Base-by-base conservation (phyloP, 2,329 filamentous ascomycete species). In the Sarocladiaceae sp. region DNA sequence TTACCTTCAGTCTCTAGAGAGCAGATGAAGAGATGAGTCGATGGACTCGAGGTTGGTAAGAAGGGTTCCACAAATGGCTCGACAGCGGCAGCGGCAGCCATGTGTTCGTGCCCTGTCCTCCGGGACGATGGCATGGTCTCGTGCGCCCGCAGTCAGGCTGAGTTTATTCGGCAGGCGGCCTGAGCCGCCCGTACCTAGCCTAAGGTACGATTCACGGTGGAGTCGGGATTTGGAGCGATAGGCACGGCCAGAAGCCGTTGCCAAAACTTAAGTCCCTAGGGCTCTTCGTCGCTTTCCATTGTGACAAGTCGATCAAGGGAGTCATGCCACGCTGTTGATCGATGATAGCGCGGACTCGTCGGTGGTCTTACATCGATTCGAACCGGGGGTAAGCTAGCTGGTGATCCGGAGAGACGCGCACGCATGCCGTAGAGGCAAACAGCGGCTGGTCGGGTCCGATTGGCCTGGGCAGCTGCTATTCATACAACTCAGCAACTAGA, bases 171-270 rank as follows among this genome's bases (percentile, higher is more conserved):
- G 37, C 37, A 41, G 37, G 29, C 37, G 37, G 37, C 37, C 37
- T 41, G 37, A 29, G 37, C 37, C 37, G 37, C 37, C 37, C 37
- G 37, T 41, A 41, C n/a, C n/a, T n/a, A n/a, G n/a, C n/a, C n/a
- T n/a, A n/a, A 24, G 26, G 10, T 41, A 24, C 37, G 37, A 41
- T 41, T 27, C n/a, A 16, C 24, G 15, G 37, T 41, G 37, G 37
- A 41, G 37, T 41, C 21, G 20, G 6, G 24, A 4, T n/a, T 16
- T 41, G 21, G 23, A 29, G 34, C n/a, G n/a, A n/a, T 16, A 24
- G 34, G 34, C 21, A 39, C 20, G 21, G 33, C 9, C 34, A 11
- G 23, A 19, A 39, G 20, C 21, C 19, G 26, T 26, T 39, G 21
- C 23, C 34, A 10, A 39, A 9, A 18, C 23, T 7, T 7, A 20